These are phyloP conservation scores for Hirschfeldia incana DNA, from an alignment of 345 rosid genomes.

Conservation along the genomic window DNA sequence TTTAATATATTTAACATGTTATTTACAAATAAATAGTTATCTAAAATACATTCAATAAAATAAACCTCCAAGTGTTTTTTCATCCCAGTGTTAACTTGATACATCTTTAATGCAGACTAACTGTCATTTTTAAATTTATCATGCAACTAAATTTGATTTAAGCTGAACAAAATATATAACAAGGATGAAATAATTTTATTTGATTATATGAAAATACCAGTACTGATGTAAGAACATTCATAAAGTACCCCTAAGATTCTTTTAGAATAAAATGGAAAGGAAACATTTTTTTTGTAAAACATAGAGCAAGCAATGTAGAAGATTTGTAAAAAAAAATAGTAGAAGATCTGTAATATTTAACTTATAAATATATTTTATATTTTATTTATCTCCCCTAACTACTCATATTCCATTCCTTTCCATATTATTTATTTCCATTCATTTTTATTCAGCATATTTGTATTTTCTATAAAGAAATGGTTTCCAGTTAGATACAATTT, in stretches of 20 bases:
- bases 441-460: not conserved
- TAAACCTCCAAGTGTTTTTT: not conserved
- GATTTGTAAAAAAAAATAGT: no score
- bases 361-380: no score
- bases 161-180: not conserved
- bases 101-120: not conserved
- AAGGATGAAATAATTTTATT: not conserved
- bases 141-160: not conserved
- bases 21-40: not conserved
- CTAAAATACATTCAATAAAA: not conserved
- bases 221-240: not conserved
- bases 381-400: not conserved
- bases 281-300: no score
- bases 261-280: no score
- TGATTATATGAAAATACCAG: not conserved
- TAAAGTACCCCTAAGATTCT: no score
- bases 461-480: not conserved
- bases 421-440: not conserved
- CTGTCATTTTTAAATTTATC: not conserved
- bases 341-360: no score
- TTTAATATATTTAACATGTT: not conserved
- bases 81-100: not conserved
- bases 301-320: no score
- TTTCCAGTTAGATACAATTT: not conserved
- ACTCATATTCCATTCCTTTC: not conserved